Conservation (phyloP, 768 basidiomycete species). For the Kwoniella bestiolae region DNA sequence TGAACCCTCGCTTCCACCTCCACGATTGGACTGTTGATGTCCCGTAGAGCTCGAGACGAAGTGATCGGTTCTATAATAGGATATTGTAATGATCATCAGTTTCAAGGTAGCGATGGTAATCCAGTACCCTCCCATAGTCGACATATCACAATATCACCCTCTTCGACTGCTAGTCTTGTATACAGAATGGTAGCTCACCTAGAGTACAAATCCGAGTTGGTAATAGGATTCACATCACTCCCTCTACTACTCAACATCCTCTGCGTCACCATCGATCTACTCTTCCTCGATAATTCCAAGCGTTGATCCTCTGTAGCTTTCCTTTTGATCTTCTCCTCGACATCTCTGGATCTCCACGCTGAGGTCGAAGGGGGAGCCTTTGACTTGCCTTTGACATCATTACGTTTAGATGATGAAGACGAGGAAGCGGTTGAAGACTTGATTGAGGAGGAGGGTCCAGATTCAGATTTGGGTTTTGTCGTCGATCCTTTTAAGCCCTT, state of each 20-base stretch:
- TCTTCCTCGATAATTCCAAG: constrained; percentile 15
- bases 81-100: background rate
- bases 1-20: constrained; percentile 46
- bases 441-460: too few relatives aligned
- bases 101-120: background rate
- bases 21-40: constrained; percentile 49
- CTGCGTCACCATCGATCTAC: constrained; percentile 30
- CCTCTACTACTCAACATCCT: constrained; percentile 47
- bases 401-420: background rate
- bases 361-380: background rate
- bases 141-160: too few relatives aligned
- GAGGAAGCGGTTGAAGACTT: background rate
- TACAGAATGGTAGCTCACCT: constrained; percentile 26
- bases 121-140: too few relatives aligned
- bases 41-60: constrained; percentile 51
- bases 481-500: background rate
- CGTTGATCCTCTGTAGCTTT: constrained; percentile 27
- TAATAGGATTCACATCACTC: constrained; percentile 48
- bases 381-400: background rate
- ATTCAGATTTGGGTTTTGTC: background rate
- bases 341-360: background rate
- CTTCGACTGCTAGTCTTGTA: too few relatives aligned
- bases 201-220: constrained; percentile 50
- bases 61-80: constrained; percentile 38
- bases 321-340: constrained; percentile 30